Evolutionary conservation across 768 basidiomycete genomes (phyloP), one percentile per base, ranked within the genome.

Genomic region (Russula sp.): DNA sequence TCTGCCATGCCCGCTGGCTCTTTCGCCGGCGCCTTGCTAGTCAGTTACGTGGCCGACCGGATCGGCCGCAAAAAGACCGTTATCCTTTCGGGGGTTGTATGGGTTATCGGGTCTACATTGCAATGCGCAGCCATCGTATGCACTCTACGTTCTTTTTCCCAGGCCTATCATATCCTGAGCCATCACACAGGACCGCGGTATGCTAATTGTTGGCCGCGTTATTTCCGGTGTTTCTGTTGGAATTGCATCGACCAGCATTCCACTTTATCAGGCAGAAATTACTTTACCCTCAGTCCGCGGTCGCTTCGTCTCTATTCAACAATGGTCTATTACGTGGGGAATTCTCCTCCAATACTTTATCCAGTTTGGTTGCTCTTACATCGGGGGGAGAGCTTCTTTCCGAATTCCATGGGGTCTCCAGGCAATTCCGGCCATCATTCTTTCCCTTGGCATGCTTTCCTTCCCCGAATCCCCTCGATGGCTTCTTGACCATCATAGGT

Each of bases 401-500:
- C 85, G 89, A 28, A 86, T 91, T 67, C 89, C 89, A 11, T 89
- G 88, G 88, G 86, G 86, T 61, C 75, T 91, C 30, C 90, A 91
- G 72, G 81, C 88, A 78, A 89, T 92, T 58, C 89, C 89, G 26
- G 90, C 87, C 8, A 80, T 89, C 63, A 61, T 92, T 13, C 80
- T 91, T 30, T 83, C 82, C 54, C 26, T 82, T 9, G 87, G 89
- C 51, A 90, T 92, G 88, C 56, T 79, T 13, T 63, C 80, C 66
- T 87, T 89, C 79, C 88, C 86, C 0, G 86, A 87, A 36, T 84
- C 82, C 52, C 89, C 90, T 6, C 83, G 89, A 72, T 90, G 81
- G 81, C 79, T 90, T 48, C 75, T 89, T 60, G 88, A 91, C 69
- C 78, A 84, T 55, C 78, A 77, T 69, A 79, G 80, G 83, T 83